Percentiles rank a stretch among this genome's conserved stretches.
These are phyloP conservation scores for Ascochyta rabiei DNA, from an alignment of 2,329 filamentous ascomycete genomes.

Conservation along the genomic window DNA sequence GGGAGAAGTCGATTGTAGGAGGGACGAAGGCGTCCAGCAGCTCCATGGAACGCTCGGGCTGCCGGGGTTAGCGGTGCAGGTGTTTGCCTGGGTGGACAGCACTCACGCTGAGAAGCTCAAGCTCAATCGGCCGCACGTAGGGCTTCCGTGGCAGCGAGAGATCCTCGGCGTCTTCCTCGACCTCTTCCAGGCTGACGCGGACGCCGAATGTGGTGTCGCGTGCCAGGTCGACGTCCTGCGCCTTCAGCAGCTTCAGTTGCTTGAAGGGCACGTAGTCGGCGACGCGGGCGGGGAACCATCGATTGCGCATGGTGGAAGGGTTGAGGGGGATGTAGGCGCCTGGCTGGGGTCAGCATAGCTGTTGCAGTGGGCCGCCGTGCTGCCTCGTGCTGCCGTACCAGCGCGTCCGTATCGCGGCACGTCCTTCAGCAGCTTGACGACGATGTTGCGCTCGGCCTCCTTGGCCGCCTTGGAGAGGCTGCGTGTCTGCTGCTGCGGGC, in stretches of 20 bases:
- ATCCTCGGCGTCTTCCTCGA: conserved; percentile 31
- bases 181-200: conserved; percentile 37
- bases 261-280: conserved; percentile 59
- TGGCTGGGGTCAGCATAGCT: conserved; percentile 40
- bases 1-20: conserved; percentile 55
- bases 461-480: conserved; percentile 55
- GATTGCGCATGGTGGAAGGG: conserved; percentile 61
- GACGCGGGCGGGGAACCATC: conserved; percentile 57
- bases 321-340: conserved; percentile 60
- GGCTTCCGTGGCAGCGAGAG: conserved; percentile 24
- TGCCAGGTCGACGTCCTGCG: conserved; percentile 52
- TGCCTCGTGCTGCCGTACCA: conserved; percentile 29
- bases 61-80: conserved; percentile 23
- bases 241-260: conserved; percentile 54
- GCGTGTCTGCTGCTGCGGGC: conserved; percentile 48
- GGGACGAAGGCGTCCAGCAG: conserved; percentile 58
- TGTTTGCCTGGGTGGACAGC: background rate
- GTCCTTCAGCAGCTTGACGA: conserved; percentile 60
- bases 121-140: conserved; percentile 48
- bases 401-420: conserved; percentile 57
- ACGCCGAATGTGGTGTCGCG: conserved; percentile 56
- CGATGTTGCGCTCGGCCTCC: conserved; percentile 49
- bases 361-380: background rate
- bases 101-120: conserved; percentile 50
- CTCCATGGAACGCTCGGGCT: conserved; percentile 54